Evolutionary conservation across 176 grass and related monocot species (phyloP).

Genomic region (Pontederia paniculata): DNA sequence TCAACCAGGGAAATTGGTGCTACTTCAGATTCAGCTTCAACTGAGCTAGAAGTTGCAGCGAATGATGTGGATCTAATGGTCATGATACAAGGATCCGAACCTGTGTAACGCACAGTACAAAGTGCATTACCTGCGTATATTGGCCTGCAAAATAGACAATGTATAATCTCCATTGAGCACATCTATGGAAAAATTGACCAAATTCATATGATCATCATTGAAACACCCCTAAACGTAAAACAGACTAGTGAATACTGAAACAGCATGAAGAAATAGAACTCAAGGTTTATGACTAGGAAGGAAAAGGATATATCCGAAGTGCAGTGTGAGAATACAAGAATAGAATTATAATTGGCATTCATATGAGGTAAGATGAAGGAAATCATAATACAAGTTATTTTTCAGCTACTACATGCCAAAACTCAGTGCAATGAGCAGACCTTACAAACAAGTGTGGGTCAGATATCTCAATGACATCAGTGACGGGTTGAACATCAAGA

Average conservation of each 20-base stretch:
- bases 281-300: too few species aligned
- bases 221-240: too few species aligned
- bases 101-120: conserved; percentile 64
- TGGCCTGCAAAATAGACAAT: conserved; percentile 35
- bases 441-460: conserved; percentile 69
- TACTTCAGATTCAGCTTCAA: conserved; percentile 34
- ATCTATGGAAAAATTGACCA: too few species aligned
- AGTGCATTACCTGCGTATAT: conserved; percentile 99
- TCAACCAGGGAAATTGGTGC: conserved; percentile 74
- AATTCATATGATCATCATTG: too few species aligned
- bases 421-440: conserved; percentile 15
- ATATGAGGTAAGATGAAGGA: too few species aligned
- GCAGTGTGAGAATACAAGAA: too few species aligned
- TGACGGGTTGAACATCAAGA: conserved; percentile 86
- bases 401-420: neutral
- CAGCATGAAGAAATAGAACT: too few species aligned
- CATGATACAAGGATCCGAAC: conserved; percentile 71
- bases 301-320: too few species aligned
- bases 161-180: too few species aligned
- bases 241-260: too few species aligned
- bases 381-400: too few species aligned
- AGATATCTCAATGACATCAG: conserved; percentile 60
- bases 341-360: too few species aligned
- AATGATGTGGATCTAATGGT: conserved; percentile 91
- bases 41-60: conserved; percentile 24